Conservation (phyloP, 805 yeast genomes). For the Ogataea methylovora region DNA sequence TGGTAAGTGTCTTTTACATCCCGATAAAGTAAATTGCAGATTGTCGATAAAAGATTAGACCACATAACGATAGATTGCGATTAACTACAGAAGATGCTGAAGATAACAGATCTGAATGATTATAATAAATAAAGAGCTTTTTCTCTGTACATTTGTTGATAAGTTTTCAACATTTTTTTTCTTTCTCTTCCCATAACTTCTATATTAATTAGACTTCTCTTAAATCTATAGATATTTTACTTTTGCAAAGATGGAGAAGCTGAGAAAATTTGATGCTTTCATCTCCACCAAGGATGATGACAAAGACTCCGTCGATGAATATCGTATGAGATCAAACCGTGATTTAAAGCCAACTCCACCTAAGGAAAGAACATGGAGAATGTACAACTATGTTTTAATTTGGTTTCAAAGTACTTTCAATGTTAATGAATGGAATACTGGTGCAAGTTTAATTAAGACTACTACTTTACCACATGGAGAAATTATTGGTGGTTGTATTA, state of each 20-base stretch:
- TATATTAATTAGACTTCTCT: too few relatives aligned
- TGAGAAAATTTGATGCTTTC: conserved; percentile 17
- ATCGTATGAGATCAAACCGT: conserved; percentile 22
- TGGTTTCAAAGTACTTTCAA: conserved; percentile 20
- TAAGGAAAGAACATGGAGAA: conserved; percentile 29
- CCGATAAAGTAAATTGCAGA: too few relatives aligned
- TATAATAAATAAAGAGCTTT: too few relatives aligned
- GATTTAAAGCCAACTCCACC: conserved; percentile 32
- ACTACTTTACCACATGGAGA: conserved; percentile 14
- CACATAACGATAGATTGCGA: too few relatives aligned
- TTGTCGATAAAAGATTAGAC: too few relatives aligned
- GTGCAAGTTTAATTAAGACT: conserved; percentile 17
- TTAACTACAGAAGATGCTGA: too few relatives aligned
- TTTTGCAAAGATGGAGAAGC: conserved; percentile 20
- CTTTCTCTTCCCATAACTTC: too few relatives aligned
- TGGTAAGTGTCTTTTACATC: too few relatives aligned
- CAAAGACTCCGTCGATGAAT: conserved; percentile 13
- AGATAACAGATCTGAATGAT: too few relatives aligned
- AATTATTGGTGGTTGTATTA: conserved; percentile 10
- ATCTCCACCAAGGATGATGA: conserved; percentile 10
- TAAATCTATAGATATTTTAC: too few relatives aligned
- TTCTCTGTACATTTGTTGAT: too few relatives aligned
- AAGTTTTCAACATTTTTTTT: too few relatives aligned
- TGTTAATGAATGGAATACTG: conserved; percentile 24
- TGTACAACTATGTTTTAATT: conserved; percentile 15